Conservation (phyloP, 306 rosid genomes). For the Prunus kanzakura region DNA sequence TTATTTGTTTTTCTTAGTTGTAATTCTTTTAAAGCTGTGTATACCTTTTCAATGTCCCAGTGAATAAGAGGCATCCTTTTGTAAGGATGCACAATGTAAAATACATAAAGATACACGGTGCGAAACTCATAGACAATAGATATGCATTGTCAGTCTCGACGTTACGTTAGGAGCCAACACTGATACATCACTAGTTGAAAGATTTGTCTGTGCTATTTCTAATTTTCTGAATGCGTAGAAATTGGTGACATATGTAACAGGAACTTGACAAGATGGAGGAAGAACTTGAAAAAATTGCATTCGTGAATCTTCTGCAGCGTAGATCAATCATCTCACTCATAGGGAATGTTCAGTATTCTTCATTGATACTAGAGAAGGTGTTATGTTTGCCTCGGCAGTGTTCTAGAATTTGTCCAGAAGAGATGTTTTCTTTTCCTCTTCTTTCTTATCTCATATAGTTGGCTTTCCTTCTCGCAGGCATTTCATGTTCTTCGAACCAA, state of each 20-base stretch:
- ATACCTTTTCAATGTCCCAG: background rate
- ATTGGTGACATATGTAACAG: conserved; percentile 21
- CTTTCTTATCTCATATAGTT: background rate
- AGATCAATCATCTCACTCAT: conserved; percentile 73
- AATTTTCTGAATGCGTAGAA: background rate
- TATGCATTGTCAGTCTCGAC: background rate
- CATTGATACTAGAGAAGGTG: conserved; percentile 67
- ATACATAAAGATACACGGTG: background rate
- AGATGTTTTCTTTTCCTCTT: background rate
- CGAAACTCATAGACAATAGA: background rate
- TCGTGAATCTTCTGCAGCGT: conserved; percentile 59
- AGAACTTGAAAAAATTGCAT: conserved; percentile 64
- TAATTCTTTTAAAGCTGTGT: background rate
- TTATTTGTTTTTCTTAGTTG: background rate
- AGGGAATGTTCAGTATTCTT: conserved; percentile 65
- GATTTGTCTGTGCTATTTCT: background rate
- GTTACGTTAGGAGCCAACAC: background rate
- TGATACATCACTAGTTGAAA: conserved; percentile 1
- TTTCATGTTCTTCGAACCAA: conserved; percentile 54
- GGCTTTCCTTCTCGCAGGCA: conserved; percentile 34
- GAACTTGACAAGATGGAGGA: conserved; percentile 66
- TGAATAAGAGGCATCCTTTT: background rate
- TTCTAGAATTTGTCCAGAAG: background rate
- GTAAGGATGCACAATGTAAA: background rate
- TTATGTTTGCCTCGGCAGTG: conserved; percentile 13